Evolutionary conservation across 495 filamentous ascomycete species (phyloP), one percentile per base, ranked within the genome.

Genomic region (Penicillium tannophilum): DNA sequence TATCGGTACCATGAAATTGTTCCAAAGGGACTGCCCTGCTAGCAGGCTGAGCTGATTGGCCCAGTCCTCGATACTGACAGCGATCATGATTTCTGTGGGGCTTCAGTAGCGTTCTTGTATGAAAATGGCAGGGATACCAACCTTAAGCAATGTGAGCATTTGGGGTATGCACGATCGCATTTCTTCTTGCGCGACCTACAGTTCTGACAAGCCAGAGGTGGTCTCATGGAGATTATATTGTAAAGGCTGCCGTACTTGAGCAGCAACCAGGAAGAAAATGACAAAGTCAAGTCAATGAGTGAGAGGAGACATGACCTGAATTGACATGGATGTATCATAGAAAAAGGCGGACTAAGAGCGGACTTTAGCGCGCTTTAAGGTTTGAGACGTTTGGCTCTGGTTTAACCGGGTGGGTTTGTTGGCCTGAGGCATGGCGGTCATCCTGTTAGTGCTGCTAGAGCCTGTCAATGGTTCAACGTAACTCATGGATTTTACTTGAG

Each of bases 111-210:
- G 2, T 19, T 16, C 11, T 14, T 43, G 45, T 39, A 53, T 36
- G 3, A 23, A 3, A 36, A 36, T 3, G 9, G 33, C 33, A 11
- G 33, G 1, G 33, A 36, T 14, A 36, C 8, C 8, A 20, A 60
- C 58, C 51, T 55, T 5, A 60, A 28, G 52, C 58, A 60, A 20
- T 54, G 55, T 23, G 58, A 60, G 35, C 60, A 62, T 31, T 54
- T 24, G 1, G 60, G 60, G 36, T 58, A 58, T 16, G 60, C 60
- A 7, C 60, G 60, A 30, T 62, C 60, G 12, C 60, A 62, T 58
- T 62, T 62, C 53, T 58, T 58, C 55, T 62, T 62, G 55, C 60
- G 60, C 35, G 39, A 30, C 33, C 60, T 39, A 44, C 60, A 62
- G 28, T 62, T 62, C 47, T 52, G 41, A 46, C 60, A 62, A 24